phyloP scores from a whole-genome alignment of 768 basidiomycete species.

The Panus rudis region DNA sequence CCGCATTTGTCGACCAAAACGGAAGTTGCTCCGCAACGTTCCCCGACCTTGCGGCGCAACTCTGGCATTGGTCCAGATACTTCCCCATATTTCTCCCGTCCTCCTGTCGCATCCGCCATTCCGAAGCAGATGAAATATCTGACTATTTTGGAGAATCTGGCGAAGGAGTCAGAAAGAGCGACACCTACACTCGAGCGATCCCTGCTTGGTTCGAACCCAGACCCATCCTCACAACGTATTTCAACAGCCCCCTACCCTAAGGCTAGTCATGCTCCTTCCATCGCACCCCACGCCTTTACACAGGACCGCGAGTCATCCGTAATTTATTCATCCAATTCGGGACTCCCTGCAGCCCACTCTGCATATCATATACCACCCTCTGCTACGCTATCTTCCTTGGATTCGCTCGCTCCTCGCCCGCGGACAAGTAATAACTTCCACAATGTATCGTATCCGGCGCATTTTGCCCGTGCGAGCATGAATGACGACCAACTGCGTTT shows the following conservation, averaged over 20 bases:
- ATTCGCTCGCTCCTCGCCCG: conserved; percentile 29
- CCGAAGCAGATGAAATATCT: conserved; percentile 63
- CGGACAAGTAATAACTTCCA: conserved; percentile 29
- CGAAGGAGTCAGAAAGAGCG: conserved; percentile 65
- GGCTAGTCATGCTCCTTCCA: neutral
- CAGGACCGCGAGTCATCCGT: conserved; percentile 14
- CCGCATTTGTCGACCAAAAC: neutral
- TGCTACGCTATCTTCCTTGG: conserved; percentile 12
- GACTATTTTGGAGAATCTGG: conserved; percentile 64
- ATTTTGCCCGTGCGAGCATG: conserved; percentile 37
- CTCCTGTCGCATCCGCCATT: conserved; percentile 46
- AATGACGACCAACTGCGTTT: conserved; percentile 43
- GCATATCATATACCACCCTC: conserved; percentile 10
- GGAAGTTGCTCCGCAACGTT: conserved; percentile 15
- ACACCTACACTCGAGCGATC: conserved; percentile 28
- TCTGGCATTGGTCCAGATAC: conserved; percentile 54
- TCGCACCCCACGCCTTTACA: neutral
- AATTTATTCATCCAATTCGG: conserved; percentile 29
- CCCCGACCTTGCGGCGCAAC: conserved; percentile 27
- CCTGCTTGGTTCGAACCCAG: neutral
- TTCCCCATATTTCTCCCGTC: conserved; percentile 58
- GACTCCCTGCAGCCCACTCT: conserved; percentile 6
- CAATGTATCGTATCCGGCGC: conserved; percentile 13
- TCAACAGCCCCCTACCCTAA: neutral
- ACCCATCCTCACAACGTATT: neutral